phyloP scores from a whole-genome alignment of 176 grass and related monocot genomes.

The Guadua angustifolia region DNA sequence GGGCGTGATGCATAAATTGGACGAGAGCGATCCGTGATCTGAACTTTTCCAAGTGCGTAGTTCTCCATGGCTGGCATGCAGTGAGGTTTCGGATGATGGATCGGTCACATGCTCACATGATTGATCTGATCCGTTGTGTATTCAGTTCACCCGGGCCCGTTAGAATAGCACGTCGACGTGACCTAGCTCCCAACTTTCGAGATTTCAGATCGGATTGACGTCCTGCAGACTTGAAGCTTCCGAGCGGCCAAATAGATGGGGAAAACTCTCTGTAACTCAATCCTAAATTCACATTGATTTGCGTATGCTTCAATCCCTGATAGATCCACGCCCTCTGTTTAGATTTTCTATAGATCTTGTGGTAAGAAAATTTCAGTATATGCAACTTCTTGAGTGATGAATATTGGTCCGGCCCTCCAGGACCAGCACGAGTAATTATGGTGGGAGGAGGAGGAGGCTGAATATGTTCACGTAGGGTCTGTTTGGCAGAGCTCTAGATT shows the following conservation, averaged over 20 bases:
- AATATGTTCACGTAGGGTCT: not conserved
- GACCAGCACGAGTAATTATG: too few relatives aligned
- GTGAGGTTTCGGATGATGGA: conserved; percentile 29
- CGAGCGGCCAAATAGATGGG: not conserved
- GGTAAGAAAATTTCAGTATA: too few relatives aligned
- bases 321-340: too few relatives aligned
- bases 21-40: conserved; percentile 9
- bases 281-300: too few relatives aligned
- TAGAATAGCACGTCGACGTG: conserved; percentile 38
- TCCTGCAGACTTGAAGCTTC: conserved; percentile 31
- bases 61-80: not conserved
- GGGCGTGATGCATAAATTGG: not conserved
- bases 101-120: conserved; percentile 8
- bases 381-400: too few relatives aligned
- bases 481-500: too few relatives aligned
- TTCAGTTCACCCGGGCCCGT: conserved; percentile 7
- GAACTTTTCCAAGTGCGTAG: not conserved
- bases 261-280: not conserved
- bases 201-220: conserved; percentile 32
- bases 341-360: too few relatives aligned
- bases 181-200: conserved; percentile 45
- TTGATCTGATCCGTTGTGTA: conserved; percentile 3
- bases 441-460: too few relatives aligned
- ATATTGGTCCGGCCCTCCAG: not conserved
- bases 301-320: too few relatives aligned